phyloP scores from a whole-genome alignment of 192 early-diverging fungal species.

The Backusella liffmaniae region DNA sequence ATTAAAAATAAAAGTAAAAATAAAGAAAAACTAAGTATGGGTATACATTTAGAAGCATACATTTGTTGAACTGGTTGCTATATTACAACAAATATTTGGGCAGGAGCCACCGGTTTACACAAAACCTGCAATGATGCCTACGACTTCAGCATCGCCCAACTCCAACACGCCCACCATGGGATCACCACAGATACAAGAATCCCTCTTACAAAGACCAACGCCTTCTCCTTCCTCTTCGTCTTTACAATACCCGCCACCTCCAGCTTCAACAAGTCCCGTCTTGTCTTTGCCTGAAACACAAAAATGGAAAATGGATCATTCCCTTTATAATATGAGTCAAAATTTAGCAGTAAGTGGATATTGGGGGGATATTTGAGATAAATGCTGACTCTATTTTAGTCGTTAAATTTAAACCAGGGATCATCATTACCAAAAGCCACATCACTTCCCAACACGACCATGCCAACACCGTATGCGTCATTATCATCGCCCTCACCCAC shows the following conservation, averaged over 20 bases:
- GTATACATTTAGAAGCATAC: constrained; percentile 34
- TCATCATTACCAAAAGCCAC: background rate
- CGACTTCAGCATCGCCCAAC: constrained; percentile 37
- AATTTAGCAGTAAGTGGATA: constrained; percentile 10
- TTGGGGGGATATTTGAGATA: background rate
- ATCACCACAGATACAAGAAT: constrained; percentile 34
- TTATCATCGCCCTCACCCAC: constrained; percentile 31
- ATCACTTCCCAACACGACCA: background rate
- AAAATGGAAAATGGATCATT: constrained; percentile 1
- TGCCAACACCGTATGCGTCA: background rate
- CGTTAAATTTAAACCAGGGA: background rate
- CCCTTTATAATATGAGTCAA: constrained; percentile 13
- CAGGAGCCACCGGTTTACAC: constrained; percentile 79
- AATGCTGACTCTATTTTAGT: background rate
- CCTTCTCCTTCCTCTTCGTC: constrained; percentile 4
- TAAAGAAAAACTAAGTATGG: background rate
- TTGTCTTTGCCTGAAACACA: background rate
- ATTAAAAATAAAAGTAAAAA: background rate
- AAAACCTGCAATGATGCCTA: constrained; percentile 39
- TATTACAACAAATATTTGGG: constrained; percentile 70
- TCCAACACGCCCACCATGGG: constrained; percentile 24
- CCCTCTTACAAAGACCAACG: constrained; percentile 11
- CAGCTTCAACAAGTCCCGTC: background rate
- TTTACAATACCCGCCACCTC: constrained; percentile 17
- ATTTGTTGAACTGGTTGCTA: constrained; percentile 55